phyloP scores from a whole-genome alignment of 176 grass and related monocot species.

The Avena atlantica region DNA sequence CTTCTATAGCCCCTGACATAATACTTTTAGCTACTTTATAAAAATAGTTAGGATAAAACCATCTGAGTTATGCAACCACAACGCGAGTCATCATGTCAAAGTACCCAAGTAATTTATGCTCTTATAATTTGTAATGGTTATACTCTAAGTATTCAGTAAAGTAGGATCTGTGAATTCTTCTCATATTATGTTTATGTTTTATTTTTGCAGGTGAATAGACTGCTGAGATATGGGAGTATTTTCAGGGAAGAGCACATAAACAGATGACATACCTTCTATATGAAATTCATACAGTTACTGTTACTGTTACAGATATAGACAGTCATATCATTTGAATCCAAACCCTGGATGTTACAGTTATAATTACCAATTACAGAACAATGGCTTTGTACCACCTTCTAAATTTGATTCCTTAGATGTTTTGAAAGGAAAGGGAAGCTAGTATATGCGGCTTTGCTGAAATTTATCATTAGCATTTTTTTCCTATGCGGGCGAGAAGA shows the following conservation, averaged over 20 bases:
- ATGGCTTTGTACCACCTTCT: neutral
- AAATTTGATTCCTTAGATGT: neutral
- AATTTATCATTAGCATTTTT: neutral
- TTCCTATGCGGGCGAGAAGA: neutral
- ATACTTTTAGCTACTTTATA: neutral
- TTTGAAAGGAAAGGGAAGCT: neutral
- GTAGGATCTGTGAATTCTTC: neutral
- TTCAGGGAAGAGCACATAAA: neutral
- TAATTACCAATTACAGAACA: too few relatives aligned
- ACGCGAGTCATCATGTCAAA: neutral
- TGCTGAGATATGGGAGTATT: neutral
- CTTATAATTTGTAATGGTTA: neutral
- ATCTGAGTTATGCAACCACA: neutral
- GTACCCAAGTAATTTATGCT: neutral
- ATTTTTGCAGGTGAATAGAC: slow-evolving; percentile 17
- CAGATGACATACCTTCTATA: neutral
- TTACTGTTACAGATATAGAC: neutral
- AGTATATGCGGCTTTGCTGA: neutral
- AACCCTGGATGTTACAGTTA: neutral
- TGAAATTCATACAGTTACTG: neutral
- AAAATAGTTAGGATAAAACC: neutral
- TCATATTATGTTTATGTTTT: neutral
- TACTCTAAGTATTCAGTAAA: neutral
- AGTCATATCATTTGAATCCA: neutral
- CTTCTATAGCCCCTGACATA: neutral